Percentiles rank a stretch among this genome's conserved stretches.
These are phyloP conservation scores for Vicia faba DNA, from an alignment of 306 rosid species.

Conservation along the genomic window DNA sequence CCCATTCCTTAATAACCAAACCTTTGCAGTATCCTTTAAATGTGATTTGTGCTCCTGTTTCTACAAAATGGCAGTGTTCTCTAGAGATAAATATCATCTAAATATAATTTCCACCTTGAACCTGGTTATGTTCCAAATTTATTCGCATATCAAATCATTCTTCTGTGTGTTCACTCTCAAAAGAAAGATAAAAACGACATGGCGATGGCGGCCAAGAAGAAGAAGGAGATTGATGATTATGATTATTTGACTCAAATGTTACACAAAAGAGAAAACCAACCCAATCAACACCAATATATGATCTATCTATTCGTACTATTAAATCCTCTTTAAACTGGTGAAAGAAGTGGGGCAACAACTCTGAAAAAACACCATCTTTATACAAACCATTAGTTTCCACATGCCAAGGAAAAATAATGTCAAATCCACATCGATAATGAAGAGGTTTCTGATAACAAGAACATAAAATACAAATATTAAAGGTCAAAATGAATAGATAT, in stretches of 20 bases:
- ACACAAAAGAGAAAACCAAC: neutral
- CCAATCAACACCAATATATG: neutral
- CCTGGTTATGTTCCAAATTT: neutral
- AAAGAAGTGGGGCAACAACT: neutral
- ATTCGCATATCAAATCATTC: neutral
- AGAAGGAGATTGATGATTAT: neutral
- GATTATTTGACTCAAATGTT: neutral
- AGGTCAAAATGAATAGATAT: too few relatives aligned
- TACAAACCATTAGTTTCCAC: too few relatives aligned
- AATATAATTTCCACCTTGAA: neutral
- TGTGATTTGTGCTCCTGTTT: slow-evolving; percentile 14
- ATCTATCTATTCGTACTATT: neutral
- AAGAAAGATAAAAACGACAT: slow-evolving; percentile 24
- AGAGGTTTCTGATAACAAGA: neutral
- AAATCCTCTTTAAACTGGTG: neutral
- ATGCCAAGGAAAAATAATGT: slow-evolving; percentile 21
- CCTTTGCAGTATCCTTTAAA: slow-evolving; percentile 1
- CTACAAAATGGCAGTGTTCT: slow-evolving; percentile 28
- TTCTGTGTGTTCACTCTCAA: slow-evolving; percentile 5
- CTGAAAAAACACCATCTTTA: too few relatives aligned
- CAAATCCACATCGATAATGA: slow-evolving; percentile 25
- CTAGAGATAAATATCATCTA: slow-evolving; percentile 15
- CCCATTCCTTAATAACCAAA: slow-evolving; percentile 4
- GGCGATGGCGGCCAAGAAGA: neutral
- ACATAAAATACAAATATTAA: too few relatives aligned